These are phyloP conservation scores for Rhodotorula sp. DNA, from an alignment of 1,284 basidiomycete species.

Conservation along the genomic window DNA sequence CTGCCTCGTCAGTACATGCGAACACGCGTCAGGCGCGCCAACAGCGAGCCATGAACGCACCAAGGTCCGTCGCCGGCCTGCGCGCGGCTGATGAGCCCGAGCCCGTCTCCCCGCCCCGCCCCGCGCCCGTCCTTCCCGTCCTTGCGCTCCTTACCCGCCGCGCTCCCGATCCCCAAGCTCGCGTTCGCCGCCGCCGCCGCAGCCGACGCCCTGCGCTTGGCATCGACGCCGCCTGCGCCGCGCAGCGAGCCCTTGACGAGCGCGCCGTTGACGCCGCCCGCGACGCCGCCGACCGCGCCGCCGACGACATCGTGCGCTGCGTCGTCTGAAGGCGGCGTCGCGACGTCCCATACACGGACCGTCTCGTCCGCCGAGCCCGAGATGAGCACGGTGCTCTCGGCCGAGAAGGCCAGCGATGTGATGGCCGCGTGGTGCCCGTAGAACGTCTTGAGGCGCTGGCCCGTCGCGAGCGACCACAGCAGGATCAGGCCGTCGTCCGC, in stretches of 20 bases:
- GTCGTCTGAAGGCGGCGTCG: slow-evolving; percentile 53
- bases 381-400: slow-evolving; percentile 84
- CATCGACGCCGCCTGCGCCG: slow-evolving; percentile 48
- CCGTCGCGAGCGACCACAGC: slow-evolving; percentile 93
- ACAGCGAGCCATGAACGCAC: neutral
- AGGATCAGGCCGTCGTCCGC: slow-evolving; percentile 90
- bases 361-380: slow-evolving; percentile 91
- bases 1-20: rapidly evolving
- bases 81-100: neutral
- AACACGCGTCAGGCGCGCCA: neutral
- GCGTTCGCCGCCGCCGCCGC: neutral
- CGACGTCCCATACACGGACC: slow-evolving; percentile 95
- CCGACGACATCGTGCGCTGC: slow-evolving; percentile 15
- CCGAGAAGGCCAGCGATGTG: slow-evolving; percentile 86
- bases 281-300: neutral
- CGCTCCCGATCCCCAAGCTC: neutral
- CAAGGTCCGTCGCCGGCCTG: slow-evolving; percentile 6
- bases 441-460: slow-evolving; percentile 94
- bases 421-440: slow-evolving; percentile 86
- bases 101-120: neutral
- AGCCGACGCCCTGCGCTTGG: slow-evolving; percentile 56
- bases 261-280: neutral
- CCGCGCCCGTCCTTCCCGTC: neutral
- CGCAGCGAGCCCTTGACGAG: slow-evolving; percentile 43
- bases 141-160: slow-evolving; percentile 10